These are phyloP conservation scores for Musa beccarii DNA, from an alignment of 176 grass and related monocot species.

Conservation along the genomic window DNA sequence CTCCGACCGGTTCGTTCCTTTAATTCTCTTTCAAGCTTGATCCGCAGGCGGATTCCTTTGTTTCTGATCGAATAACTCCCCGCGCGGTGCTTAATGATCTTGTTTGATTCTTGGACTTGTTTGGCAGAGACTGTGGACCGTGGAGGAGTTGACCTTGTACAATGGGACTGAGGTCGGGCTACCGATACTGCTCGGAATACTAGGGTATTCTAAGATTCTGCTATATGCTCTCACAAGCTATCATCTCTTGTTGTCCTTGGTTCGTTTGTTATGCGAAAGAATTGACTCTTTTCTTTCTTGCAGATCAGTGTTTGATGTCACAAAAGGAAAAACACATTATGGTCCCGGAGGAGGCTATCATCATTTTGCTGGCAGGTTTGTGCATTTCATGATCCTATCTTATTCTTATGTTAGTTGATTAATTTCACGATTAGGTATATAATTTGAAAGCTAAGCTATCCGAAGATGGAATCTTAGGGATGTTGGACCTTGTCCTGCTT, in stretches of 20 bases:
- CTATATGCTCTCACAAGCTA: not conserved
- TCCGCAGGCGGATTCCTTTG: too few species aligned
- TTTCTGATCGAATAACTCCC: not conserved
- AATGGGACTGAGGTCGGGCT: slow-evolving; percentile 61
- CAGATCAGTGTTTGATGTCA: slow-evolving; percentile 91
- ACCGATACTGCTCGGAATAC: slow-evolving; percentile 69
- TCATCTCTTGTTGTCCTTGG: not conserved
- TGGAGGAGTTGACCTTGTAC: slow-evolving; percentile 55
- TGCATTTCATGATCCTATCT: slow-evolving; percentile 1
- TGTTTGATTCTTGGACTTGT: slow-evolving; percentile 10
- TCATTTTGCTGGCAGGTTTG: slow-evolving; percentile 82
- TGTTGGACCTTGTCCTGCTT: too few species aligned
- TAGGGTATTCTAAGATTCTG: slow-evolving; percentile 43
- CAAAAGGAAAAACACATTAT: slow-evolving; percentile 89
- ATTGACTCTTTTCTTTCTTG: slow-evolving; percentile 1
- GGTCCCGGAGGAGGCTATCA: slow-evolving; percentile 90
- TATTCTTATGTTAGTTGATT: not conserved
- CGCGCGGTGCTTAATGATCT: not conserved
- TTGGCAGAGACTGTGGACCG: slow-evolving; percentile 59
- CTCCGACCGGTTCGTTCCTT: slow-evolving; percentile 5
- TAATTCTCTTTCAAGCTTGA: not conserved
- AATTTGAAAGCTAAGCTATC: not conserved
- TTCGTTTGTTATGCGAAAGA: not conserved
- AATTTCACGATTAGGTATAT: not conserved
- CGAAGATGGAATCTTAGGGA: too few species aligned